These are phyloP conservation scores for Suillus americanus DNA, from an alignment of 768 basidiomycete species.

Conservation along the genomic window DNA sequence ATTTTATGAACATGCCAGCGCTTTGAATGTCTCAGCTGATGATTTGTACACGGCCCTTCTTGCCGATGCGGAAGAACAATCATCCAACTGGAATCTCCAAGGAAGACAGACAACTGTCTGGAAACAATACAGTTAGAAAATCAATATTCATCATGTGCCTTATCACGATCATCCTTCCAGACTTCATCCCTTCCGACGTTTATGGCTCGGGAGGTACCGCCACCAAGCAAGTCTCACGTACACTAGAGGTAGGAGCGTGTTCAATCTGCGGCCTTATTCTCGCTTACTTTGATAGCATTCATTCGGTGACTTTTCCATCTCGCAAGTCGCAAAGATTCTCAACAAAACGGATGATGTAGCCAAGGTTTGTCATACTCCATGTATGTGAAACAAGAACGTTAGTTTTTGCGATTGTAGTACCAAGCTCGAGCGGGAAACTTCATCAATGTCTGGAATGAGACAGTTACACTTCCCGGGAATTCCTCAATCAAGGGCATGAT, in stretches of 20 bases:
- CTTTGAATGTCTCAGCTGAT: conserved; percentile 45
- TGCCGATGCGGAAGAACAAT: conserved; percentile 56
- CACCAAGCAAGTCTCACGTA: conserved; percentile 61
- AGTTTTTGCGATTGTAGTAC: conserved; percentile 39
- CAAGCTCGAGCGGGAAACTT: conserved; percentile 54
- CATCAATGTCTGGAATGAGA: conserved; percentile 59
- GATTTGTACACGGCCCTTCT: conserved; percentile 57
- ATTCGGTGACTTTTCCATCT: conserved; percentile 63
- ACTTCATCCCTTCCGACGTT: conserved; percentile 33
- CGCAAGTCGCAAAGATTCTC: conserved; percentile 59
- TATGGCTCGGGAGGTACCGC: conserved; percentile 48
- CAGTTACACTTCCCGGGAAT: conserved; percentile 50
- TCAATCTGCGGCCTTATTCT: neutral
- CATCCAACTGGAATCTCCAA: conserved; percentile 62
- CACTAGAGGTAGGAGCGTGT: conserved; percentile 46
- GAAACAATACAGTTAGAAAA: conserved; percentile 47
- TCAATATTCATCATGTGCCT: neutral
- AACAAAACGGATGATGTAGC: conserved; percentile 47
- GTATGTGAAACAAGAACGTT: neutral
- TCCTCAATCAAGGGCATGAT: conserved; percentile 53
- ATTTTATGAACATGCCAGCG: conserved; percentile 48
- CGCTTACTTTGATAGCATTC: conserved; percentile 42
- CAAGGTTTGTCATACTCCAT: conserved; percentile 40
- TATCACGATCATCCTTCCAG: conserved; percentile 9
- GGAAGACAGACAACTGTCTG: conserved; percentile 58